Evolutionary conservation across 73 alveolate species (phyloP).

Genomic region (Symbiodinium pilosum): DNA sequence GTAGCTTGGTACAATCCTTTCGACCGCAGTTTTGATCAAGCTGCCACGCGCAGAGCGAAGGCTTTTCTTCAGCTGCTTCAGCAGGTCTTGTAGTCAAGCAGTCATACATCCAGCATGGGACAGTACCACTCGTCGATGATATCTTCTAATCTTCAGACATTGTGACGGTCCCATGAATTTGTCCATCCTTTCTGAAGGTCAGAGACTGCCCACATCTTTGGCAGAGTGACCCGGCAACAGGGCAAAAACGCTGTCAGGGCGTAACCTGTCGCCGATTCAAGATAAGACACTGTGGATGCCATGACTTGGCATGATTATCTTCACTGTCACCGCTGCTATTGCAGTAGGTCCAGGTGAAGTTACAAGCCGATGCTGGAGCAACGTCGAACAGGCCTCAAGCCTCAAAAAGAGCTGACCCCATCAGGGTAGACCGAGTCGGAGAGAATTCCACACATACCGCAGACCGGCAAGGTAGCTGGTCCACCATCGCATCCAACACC

Average conservation of each 20-base stretch:
- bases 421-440: conserved; percentile 87
- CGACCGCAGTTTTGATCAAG: no score
- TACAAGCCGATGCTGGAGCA: background rate
- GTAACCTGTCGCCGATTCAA: background rate
- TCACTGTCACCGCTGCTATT: background rate
- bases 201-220: no score
- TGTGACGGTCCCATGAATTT: no score
- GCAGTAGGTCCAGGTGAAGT: conserved; percentile 9
- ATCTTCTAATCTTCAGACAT: no score
- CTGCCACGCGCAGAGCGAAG: no score
- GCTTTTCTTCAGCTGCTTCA: background rate
- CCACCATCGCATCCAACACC: conserved; percentile 90
- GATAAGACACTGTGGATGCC: background rate
- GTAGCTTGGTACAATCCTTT: no score
- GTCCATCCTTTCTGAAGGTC: no score
- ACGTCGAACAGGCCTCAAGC: background rate
- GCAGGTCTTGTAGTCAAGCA: conserved; percentile 13
- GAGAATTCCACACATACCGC: conserved; percentile 87
- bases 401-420: conserved; percentile 39
- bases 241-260: background rate
- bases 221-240: no score
- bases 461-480: conserved; percentile 62
- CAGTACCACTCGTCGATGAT: background rate
- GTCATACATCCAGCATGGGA: background rate
- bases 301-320: background rate